phyloP scores from a whole-genome alignment of 495 filamentous ascomycete species.

The Xylaria curta region DNA sequence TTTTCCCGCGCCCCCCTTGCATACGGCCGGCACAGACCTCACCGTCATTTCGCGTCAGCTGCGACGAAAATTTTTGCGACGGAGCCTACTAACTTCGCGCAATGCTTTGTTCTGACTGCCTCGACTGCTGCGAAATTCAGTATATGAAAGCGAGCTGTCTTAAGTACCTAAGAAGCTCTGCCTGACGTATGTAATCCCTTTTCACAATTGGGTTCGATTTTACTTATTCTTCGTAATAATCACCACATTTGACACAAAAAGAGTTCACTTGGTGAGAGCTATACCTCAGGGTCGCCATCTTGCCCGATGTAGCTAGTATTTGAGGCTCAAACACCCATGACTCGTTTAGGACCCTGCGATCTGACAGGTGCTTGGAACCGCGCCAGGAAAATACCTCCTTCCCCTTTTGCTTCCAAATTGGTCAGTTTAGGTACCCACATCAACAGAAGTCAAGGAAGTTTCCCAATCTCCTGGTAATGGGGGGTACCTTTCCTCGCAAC shows the following conservation, averaged over 20 bases:
- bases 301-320: not conserved
- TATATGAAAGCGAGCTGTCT: not conserved
- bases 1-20: not conserved
- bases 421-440: conserved; percentile 6
- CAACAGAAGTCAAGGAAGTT: not conserved
- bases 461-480: conserved; percentile 14
- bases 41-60: conserved; percentile 27
- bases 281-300: not conserved
- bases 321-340: conserved; percentile 11
- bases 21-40: not conserved
- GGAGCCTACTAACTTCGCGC: not conserved
- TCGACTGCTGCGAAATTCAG: not conserved
- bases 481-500: not conserved
- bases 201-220: not conserved
- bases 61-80: conserved; percentile 17
- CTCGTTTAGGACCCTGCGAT: conserved; percentile 1
- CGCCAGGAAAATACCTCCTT: not conserved
- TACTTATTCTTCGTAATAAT: not conserved
- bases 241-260: not conserved
- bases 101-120: not conserved
- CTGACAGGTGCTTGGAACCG: not conserved
- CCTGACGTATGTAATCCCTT: too few species aligned
- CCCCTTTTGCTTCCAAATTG: conserved; percentile 1
- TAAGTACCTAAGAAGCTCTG: not conserved
- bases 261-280: not conserved